These are phyloP conservation scores for Phaeomoniella chlamydospora DNA, from an alignment of 2,329 filamentous ascomycete genomes.

Conservation along the genomic window DNA sequence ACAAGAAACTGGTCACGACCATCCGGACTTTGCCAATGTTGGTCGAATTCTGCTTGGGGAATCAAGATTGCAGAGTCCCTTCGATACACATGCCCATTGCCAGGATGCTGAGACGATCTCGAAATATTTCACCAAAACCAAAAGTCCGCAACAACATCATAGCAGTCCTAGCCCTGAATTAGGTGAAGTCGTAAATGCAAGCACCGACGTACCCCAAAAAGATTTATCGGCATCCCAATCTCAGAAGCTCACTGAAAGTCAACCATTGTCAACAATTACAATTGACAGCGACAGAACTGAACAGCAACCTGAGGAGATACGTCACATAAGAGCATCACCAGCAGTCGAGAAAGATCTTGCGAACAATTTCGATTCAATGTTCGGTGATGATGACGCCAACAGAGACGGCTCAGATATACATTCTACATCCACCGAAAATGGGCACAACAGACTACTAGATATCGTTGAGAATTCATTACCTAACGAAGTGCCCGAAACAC, in stretches of 20 bases:
- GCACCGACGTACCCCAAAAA: too few species aligned
- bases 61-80: neutral
- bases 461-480: neutral
- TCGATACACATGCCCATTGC: neutral
- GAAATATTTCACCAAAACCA: neutral
- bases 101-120: neutral
- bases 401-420: too few species aligned
- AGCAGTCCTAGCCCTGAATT: too few species aligned
- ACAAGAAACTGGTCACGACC: constrained; percentile 5
- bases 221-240: neutral
- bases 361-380: neutral
- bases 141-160: too few species aligned
- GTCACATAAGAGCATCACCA: neutral
- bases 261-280: neutral
- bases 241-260: neutral
- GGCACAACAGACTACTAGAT: neutral
- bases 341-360: neutral
- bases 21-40: neutral
- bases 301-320: neutral
- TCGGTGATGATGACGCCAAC: neutral
- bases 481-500: neutral
- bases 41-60: neutral
- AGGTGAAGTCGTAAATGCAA: neutral
- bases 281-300: neutral
- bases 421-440: neutral